Conservation (phyloP, 2,329 filamentous ascomycete species). For the Sphaerulina populicola region DNA sequence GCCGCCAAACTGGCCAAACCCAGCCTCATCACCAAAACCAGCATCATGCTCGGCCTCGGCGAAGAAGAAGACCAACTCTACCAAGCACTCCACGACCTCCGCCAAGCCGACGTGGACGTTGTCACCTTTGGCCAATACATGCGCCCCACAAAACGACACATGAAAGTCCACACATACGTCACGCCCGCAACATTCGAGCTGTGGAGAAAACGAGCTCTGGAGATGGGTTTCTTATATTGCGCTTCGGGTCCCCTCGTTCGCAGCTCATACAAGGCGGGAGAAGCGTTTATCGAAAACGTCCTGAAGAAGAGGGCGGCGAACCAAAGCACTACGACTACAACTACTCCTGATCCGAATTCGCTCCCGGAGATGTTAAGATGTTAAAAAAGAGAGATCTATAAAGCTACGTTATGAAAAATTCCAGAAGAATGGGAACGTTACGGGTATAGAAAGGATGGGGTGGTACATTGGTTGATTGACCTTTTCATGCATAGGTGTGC, state of each 20-base stretch:
- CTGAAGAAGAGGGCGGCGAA: constrained; percentile 62
- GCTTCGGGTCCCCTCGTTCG: constrained; percentile 87
- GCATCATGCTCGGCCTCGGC: constrained; percentile 89
- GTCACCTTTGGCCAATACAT: constrained; percentile 99
- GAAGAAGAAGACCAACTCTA: constrained; percentile 83
- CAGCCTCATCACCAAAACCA: constrained; percentile 93
- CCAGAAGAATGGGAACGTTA: too few species aligned
- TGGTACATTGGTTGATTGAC: too few species aligned
- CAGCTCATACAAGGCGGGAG: constrained; percentile 94
- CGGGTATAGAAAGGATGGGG: too few species aligned
- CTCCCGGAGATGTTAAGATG: too few species aligned
- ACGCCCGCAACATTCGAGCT: constrained; percentile 84
- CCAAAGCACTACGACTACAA: too few species aligned
- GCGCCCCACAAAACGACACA: constrained; percentile 94
- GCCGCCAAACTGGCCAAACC: constrained; percentile 71
- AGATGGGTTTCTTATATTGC: constrained; percentile 95
- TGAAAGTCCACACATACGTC: constrained; percentile 93
- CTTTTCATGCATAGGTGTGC: too few species aligned
- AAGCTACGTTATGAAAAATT: too few species aligned
- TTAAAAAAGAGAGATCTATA: too few species aligned
- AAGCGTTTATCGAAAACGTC: constrained; percentile 98
- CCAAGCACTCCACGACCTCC: constrained; percentile 71
- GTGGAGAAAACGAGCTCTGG: constrained; percentile 81
- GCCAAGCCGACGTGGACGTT: constrained; percentile 76
- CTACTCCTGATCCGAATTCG: too few species aligned